A percentile compares a stretch with the other conserved stretches of the same genome.
Conservation (phyloP, 345 rosid genomes). For the Arabidopsis thaliana region TAIR10.1 NC_003074.8:17521001-17521500, state of each 20-base stretch:
- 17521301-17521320: slow-evolving; percentile 32
- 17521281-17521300: slow-evolving; percentile 52
- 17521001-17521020: neutral
- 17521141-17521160: slow-evolving; percentile 50
- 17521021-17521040: neutral
- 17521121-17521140: slow-evolving; percentile 36
- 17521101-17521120: neutral
- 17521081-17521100: slow-evolving; percentile 39
- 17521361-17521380: neutral
- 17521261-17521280: slow-evolving; percentile 40
- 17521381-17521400: neutral
- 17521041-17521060: slow-evolving; percentile 1
- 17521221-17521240: slow-evolving; percentile 34
- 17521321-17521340: slow-evolving; percentile 32
- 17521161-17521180: slow-evolving; percentile 46
- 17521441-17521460: too few species aligned
- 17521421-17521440: too few species aligned
- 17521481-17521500: neutral
- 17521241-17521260: slow-evolving; percentile 17
- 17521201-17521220: slow-evolving; percentile 45
- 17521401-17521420: too few species aligned
- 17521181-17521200: slow-evolving; percentile 42
- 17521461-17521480: neutral
- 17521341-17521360: neutral
- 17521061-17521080: neutral